Percentiles rank a stretch among this genome's conserved stretches.
Evolutionary conservation across 805 yeast genomes (phyloP).

Genomic region (Sungouiella thailandica): DNA sequence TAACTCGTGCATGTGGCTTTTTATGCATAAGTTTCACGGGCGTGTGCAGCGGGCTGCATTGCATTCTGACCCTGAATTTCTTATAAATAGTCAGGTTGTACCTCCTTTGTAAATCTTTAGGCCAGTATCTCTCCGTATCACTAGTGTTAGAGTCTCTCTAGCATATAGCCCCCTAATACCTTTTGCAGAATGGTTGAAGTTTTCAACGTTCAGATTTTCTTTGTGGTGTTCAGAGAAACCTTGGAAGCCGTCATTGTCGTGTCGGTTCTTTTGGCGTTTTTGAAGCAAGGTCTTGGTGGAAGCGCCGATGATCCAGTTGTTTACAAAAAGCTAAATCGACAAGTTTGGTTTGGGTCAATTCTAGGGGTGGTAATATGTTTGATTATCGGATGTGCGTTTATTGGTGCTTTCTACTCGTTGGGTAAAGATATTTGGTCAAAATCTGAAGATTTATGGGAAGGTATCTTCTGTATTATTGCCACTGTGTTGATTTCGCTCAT

Average conservation of each 20-base stretch:
- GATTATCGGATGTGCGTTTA: conserved; percentile 84
- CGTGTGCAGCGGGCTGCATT: too few species aligned
- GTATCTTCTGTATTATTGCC: conserved; percentile 87
- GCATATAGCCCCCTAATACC: too few species aligned
- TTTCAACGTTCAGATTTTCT: conserved; percentile 72
- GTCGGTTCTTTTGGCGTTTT: conserved; percentile 85
- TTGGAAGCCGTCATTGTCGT: conserved; percentile 89
- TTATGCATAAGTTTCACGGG: too few species aligned
- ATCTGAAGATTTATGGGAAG: conserved; percentile 97
- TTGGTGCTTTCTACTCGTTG: conserved; percentile 84
- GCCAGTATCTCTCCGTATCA: too few species aligned
- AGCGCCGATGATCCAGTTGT: conserved; percentile 40
- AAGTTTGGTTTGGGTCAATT: conserved; percentile 82
- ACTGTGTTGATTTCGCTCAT: conserved; percentile 81
- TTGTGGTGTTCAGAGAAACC: conserved; percentile 89
- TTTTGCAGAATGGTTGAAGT: conserved; percentile 42
- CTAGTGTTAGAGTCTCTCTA: too few species aligned
- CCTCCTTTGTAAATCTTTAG: too few species aligned
- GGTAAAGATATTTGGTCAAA: conserved; percentile 78
- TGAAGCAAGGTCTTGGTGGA: conserved; percentile 79
- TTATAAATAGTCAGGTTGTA: too few species aligned
- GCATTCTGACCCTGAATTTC: too few species aligned
- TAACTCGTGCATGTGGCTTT: too few species aligned
- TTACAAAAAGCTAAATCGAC: conserved; percentile 61
- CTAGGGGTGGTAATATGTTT: conserved; percentile 76